Conservation (phyloP, 192 early-diverging fungal genomes). For the Rhizophagus sp. region DNA sequence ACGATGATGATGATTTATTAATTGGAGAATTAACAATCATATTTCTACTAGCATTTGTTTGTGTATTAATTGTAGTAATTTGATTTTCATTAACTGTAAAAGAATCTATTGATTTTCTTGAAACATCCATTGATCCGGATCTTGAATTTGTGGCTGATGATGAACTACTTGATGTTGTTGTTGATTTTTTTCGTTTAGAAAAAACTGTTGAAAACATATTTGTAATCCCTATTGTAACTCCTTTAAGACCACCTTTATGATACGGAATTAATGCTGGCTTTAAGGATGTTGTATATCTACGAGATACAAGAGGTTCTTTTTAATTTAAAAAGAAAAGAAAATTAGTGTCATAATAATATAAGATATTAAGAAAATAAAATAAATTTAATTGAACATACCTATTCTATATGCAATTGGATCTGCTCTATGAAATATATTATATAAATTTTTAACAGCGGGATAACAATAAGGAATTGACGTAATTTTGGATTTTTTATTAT, state of each 20-base stretch:
- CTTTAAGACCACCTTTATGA: slow-evolving; percentile 79
- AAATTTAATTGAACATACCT: not conserved
- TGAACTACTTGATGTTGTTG: not conserved
- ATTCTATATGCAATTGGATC: slow-evolving; percentile 67
- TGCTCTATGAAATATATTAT: slow-evolving; percentile 78
- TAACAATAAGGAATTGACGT: slow-evolving; percentile 44
- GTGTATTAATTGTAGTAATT: no score
- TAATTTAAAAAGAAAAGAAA: not conserved
- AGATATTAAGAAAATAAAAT: not conserved
- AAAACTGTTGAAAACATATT: not conserved
- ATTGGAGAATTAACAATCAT: not conserved
- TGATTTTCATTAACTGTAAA: slow-evolving; percentile 16
- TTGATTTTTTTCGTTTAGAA: not conserved
- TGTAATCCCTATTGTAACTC: slow-evolving; percentile 65
- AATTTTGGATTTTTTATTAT: not conserved
- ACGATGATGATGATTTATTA: not conserved
- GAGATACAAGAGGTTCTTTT: slow-evolving; percentile 65
- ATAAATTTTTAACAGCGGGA: slow-evolving; percentile 71
- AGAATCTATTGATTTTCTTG: slow-evolving; percentile 23
- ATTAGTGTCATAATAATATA: not conserved
- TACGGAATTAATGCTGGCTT: slow-evolving; percentile 77
- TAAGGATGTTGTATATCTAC: slow-evolving; percentile 48
- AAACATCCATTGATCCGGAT: not conserved
- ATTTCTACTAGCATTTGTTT: not conserved
- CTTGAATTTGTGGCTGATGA: not conserved